Conservation (phyloP, 2,329 filamentous ascomycete species). For the Neurospora crassa region DNA sequence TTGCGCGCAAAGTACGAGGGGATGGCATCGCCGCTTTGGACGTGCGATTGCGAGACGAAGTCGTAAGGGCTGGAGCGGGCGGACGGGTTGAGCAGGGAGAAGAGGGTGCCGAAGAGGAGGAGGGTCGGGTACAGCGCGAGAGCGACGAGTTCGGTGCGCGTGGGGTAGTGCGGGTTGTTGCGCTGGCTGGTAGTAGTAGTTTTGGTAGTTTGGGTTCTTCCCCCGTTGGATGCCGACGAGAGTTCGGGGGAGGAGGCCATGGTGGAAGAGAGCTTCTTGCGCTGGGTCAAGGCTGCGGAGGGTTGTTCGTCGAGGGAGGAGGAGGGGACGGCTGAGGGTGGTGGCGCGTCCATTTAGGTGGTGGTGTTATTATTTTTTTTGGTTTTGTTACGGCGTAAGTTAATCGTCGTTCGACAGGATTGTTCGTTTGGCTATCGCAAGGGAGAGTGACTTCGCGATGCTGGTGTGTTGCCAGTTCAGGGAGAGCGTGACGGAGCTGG, state of each 20-base stretch:
- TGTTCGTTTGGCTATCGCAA: neutral
- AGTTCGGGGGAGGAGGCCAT: neutral
- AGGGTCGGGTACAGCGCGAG: constrained; percentile 67
- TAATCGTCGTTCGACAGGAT: too few relatives aligned
- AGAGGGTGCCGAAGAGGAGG: constrained; percentile 73
- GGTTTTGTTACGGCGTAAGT: too few relatives aligned
- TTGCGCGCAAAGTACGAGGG: constrained; percentile 92
- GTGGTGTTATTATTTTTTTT: too few relatives aligned
- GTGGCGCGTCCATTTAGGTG: neutral
- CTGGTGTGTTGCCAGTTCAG: neutral
- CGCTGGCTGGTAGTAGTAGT: constrained; percentile 12
- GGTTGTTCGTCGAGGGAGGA: neutral
- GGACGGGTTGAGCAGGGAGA: constrained; percentile 66
- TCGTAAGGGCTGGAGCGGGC: constrained; percentile 57
- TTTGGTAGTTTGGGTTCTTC: too few relatives aligned
- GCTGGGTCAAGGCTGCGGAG: constrained; percentile 2
- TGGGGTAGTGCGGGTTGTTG: constrained; percentile 56
- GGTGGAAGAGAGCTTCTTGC: constrained; percentile 5
- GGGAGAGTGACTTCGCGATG: neutral
- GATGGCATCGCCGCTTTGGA: constrained; percentile 35
- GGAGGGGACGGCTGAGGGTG: neutral
- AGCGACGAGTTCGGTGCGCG: constrained; percentile 53
- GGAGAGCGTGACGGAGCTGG: neutral
- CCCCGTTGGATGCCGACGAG: neutral
- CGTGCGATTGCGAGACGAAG: constrained; percentile 51